Conservation (phyloP, 305 asterid species). For the Solanum hybrid region DNA sequence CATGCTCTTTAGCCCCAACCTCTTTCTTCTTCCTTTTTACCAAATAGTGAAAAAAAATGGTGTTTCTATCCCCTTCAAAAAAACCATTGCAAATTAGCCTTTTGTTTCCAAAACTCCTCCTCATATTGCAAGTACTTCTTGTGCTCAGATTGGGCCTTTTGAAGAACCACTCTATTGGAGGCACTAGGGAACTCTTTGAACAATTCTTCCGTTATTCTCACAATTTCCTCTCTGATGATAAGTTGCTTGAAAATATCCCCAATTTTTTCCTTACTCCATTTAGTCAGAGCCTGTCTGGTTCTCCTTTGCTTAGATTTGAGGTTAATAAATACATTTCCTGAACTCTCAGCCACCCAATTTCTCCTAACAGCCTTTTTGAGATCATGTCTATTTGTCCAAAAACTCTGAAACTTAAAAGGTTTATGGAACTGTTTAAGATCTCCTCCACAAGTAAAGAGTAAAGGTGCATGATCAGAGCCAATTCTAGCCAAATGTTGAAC, state of each 20-base stretch:
- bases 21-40: not conserved
- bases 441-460: not conserved
- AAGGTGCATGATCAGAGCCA: not conserved
- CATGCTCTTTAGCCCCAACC: not conserved
- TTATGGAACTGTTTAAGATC: not conserved
- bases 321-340: not conserved
- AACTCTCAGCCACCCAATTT: not conserved
- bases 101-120: not conserved
- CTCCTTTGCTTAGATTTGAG: not conserved
- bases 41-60: not conserved
- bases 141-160: not conserved
- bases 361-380: not conserved
- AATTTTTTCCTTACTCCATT: not conserved
- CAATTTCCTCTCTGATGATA: not conserved
- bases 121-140: not conserved
- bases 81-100: not conserved
- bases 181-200: not conserved
- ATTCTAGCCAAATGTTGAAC: not conserved
- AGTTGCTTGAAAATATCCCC: not conserved
- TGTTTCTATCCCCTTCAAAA: not conserved
- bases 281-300: not conserved
- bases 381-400: not conserved
- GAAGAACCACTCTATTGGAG: not conserved
- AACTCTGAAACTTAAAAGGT: not conserved
- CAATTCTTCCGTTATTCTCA: not conserved